phyloP scores from a whole-genome alignment of 2,329 filamentous ascomycete species.

The Penicillium sp. region DNA sequence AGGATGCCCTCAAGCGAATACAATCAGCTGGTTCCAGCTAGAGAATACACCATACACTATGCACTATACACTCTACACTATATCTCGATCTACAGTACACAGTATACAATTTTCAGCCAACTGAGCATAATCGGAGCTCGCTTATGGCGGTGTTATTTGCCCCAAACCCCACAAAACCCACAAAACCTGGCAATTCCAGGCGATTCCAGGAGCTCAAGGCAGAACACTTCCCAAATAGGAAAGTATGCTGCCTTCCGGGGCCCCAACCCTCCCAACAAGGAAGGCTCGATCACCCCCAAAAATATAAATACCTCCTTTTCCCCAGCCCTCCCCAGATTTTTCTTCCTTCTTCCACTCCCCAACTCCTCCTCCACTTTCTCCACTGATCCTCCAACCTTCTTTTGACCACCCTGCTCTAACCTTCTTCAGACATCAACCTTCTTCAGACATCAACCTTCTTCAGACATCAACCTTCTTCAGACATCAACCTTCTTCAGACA shows the following conservation, averaged over 20 bases:
- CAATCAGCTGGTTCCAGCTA: constrained; percentile 8
- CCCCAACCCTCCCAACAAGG: neutral
- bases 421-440: too few species aligned
- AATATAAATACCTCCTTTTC: neutral
- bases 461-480: neutral
- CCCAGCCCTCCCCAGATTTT: neutral
- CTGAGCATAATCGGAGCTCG: neutral
- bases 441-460: neutral
- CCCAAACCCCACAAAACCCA: neutral
- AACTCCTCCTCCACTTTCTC: neutral
- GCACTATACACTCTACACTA: too few species aligned
- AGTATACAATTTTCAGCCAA: neutral
- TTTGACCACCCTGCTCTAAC: neutral
- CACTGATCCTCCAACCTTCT: neutral
- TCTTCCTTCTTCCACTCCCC: constrained; percentile 1
- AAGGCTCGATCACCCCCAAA: neutral
- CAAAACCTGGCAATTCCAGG: neutral
- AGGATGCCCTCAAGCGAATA: constrained; percentile 22
- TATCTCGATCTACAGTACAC: neutral
- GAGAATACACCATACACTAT: too few species aligned
- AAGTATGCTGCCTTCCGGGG: neutral
- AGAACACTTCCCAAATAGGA: neutral
- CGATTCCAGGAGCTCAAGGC: neutral
- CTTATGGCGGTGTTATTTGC: neutral
- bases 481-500: neutral